phyloP scores from a whole-genome alignment of 345 rosid species.

The Populus euphratica region DNA sequence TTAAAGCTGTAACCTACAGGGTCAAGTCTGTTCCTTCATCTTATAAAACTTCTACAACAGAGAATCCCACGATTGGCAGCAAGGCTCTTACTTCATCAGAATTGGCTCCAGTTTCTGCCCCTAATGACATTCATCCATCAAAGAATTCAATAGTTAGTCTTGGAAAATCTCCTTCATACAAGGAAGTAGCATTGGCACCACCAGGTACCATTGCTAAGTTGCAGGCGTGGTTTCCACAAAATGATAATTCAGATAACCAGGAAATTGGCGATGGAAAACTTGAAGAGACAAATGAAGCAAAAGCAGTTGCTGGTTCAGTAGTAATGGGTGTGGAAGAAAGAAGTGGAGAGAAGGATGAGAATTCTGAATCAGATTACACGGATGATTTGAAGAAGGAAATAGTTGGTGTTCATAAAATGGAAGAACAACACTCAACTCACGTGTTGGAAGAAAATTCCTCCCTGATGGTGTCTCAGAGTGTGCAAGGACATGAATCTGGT shows the following conservation, averaged over 20 bases:
- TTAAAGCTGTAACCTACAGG: constrained; percentile 78
- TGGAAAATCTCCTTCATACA: constrained; percentile 95
- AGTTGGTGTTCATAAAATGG: constrained; percentile 33
- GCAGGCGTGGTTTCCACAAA: constrained; percentile 54
- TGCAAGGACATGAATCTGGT: constrained; percentile 31
- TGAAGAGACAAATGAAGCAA: constrained; percentile 36
- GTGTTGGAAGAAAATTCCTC: constrained; percentile 32
- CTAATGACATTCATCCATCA: constrained; percentile 34
- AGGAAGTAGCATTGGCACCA: constrained; percentile 96
- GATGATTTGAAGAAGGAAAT: constrained; percentile 28
- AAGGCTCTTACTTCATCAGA: constrained; percentile 43
- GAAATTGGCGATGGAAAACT: constrained; percentile 27
- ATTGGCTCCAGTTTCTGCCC: constrained; percentile 34
- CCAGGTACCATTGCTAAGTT: constrained; percentile 78
- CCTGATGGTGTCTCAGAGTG: constrained; percentile 27
- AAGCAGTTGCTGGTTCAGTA: constrained; percentile 27
- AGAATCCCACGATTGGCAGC: constrained; percentile 35
- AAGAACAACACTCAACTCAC: constrained; percentile 40
- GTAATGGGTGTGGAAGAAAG: constrained; percentile 28
- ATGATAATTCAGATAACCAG: constrained; percentile 43
- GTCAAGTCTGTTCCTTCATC: constrained; percentile 64
- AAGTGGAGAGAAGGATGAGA: constrained; percentile 34
- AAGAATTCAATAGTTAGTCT: constrained; percentile 51
- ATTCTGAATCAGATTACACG: constrained; percentile 19
- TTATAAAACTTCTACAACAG: constrained; percentile 35